Conservation (phyloP, 768 basidiomycete genomes). For the Boletus edulis region DNA sequence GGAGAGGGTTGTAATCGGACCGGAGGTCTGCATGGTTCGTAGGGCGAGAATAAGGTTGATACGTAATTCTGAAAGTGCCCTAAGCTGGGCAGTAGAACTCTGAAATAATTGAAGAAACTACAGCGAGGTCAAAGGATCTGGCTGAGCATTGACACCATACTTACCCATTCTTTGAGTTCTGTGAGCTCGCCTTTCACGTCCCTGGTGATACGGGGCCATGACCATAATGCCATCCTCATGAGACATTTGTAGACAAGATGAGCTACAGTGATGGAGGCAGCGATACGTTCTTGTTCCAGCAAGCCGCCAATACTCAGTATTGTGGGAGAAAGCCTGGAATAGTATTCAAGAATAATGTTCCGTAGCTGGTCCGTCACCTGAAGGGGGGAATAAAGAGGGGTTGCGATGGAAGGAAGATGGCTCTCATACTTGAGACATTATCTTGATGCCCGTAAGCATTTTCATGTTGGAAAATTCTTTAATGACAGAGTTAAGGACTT, state of each 20-base stretch:
- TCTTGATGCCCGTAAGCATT: conserved; percentile 64
- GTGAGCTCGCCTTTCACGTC: conserved; percentile 41
- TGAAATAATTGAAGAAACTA: conserved; percentile 66
- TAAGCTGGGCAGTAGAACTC: conserved; percentile 54
- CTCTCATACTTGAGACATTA: conserved; percentile 56
- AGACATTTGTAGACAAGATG: conserved; percentile 78
- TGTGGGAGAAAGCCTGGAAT: conserved; percentile 47
- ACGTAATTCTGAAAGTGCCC: conserved; percentile 55
- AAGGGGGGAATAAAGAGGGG: background rate
- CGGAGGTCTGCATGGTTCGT: conserved; percentile 31
- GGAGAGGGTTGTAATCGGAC: conserved; percentile 41
- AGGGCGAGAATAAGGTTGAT: conserved; percentile 48
- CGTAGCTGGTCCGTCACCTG: conserved; percentile 40
- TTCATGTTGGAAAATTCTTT: conserved; percentile 73
- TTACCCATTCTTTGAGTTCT: conserved; percentile 53
- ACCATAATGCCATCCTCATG: conserved; percentile 66
- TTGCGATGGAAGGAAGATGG: background rate
- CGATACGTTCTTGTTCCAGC: conserved; percentile 37
- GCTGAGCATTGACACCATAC: conserved; percentile 14
- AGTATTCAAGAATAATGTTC: conserved; percentile 55
- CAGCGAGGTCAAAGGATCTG: background rate
- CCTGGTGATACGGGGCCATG: conserved; percentile 56
- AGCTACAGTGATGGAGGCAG: conserved; percentile 50
- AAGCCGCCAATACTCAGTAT: conserved; percentile 32
- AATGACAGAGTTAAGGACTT: conserved; percentile 60